phyloP scores from a whole-genome alignment of 2,329 filamentous ascomycete species.

The Xylariaceae sp. region DNA sequence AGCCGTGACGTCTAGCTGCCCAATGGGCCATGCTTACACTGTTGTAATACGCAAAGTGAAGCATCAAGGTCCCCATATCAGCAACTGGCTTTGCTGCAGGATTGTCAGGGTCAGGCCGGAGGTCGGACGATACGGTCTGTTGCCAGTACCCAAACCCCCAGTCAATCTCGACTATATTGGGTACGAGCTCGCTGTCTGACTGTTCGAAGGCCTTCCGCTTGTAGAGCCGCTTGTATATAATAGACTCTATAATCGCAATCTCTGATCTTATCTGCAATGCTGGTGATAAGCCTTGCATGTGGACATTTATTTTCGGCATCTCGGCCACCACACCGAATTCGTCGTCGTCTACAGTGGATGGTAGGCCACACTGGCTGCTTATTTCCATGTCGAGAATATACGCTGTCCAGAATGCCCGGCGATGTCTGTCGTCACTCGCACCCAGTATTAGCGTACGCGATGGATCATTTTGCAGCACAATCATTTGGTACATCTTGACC shows the following conservation, averaged over 20 bases:
- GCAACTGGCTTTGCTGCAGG: neutral
- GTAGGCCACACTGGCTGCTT: conserved; percentile 7
- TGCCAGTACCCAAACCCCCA: conserved; percentile 10
- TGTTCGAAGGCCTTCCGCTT: conserved; percentile 7
- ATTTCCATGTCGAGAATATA: conserved; percentile 15
- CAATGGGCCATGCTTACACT: conserved; percentile 13
- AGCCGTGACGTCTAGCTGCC: conserved; percentile 7
- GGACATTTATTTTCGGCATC: neutral
- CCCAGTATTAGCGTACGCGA: neutral
- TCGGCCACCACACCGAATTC: conserved; percentile 8
- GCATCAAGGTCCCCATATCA: neutral
- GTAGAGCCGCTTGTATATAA: conserved; percentile 12
- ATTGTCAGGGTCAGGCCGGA: conserved; percentile 5
- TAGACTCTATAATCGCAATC: conserved; percentile 2
- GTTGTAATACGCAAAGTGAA: conserved; percentile 9
- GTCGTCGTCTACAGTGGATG: neutral
- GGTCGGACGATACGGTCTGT: neutral
- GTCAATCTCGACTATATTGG: neutral
- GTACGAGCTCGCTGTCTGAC: neutral
- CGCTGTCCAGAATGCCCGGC: conserved; percentile 18
- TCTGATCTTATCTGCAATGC: neutral
- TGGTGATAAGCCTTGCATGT: conserved; percentile 5
- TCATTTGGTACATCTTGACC: conserved; percentile 8
- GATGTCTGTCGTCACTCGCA: conserved; percentile 3
- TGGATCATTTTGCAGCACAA: conserved; percentile 3